Evolutionary conservation across 2,329 filamentous ascomycete genomes (phyloP).

Genomic region (Epichloe hybrida): DNA sequence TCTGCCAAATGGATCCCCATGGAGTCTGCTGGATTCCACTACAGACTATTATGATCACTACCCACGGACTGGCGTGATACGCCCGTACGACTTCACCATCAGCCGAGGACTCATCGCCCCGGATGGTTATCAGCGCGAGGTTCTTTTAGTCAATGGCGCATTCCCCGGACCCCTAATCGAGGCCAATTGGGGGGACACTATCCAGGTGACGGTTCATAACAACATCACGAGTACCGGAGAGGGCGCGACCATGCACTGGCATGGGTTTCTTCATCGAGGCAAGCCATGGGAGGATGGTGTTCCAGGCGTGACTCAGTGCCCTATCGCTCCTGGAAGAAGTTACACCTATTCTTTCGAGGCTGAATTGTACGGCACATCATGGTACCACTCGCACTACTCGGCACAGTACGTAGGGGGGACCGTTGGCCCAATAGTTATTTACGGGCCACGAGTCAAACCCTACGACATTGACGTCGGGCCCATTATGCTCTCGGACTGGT

Average conservation of each 20-base stretch:
- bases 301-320: slow-evolving; percentile 46
- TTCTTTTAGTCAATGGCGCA: slow-evolving; percentile 50
- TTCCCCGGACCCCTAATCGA: slow-evolving; percentile 52
- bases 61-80: slow-evolving; percentile 40
- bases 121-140: slow-evolving; percentile 39
- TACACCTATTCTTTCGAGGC: slow-evolving; percentile 41
- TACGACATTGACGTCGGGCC: slow-evolving; percentile 54
- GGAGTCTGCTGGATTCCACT: slow-evolving; percentile 30
- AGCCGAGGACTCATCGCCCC: slow-evolving; percentile 36
- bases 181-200: slow-evolving; percentile 50
- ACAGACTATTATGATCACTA: slow-evolving; percentile 37
- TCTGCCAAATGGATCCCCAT: slow-evolving; percentile 35
- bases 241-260: slow-evolving; percentile 39
- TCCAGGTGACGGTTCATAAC: slow-evolving; percentile 57
- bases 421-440: slow-evolving; percentile 45
- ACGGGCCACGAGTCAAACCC: slow-evolving; percentile 33
- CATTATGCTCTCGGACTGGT: slow-evolving; percentile 44
- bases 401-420: slow-evolving; percentile 42
- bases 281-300: slow-evolving; percentile 41
- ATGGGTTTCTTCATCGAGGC: slow-evolving; percentile 35
- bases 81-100: slow-evolving; percentile 40
- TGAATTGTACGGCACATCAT: slow-evolving; percentile 39
- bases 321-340: slow-evolving; percentile 46
- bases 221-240: slow-evolving; percentile 38
- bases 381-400: slow-evolving; percentile 50